Base-by-base conservation (phyloP, 2,329 filamentous ascomycete genomes). In the Dendryphion nanum region DNA sequence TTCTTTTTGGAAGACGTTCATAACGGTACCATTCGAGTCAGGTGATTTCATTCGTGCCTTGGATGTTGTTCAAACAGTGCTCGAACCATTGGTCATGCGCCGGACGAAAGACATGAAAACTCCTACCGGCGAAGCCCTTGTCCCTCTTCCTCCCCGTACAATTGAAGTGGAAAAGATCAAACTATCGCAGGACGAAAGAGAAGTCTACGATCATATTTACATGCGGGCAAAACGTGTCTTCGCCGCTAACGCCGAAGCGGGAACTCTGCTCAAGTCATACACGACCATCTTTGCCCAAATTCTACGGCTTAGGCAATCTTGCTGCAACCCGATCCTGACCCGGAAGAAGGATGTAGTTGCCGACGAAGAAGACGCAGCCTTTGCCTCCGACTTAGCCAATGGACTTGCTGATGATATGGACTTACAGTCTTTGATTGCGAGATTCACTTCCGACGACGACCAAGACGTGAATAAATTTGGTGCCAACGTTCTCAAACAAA, bases 31-130 rank as follows among this genome's bases (percentile, higher is more conserved):
- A 0, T 98, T 98, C 48, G 93, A 98, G 64, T 91, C 89, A 0
- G 93, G 93, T 50, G 86, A 98, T 47, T 96, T 95, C 59, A 81
- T 96, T 51, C 83, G 90, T 4, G 93, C 93, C 1, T 74, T 98
- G 6, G 93, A 97, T 59, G 93, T 98, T 2, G 93, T 98, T 2
- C 93, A 98, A 62, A 98, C 91, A 0, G 91, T 98, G 0, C 71
- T 98, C 4, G 93, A 98, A 60, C 93, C 93, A 6, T 71, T 98
- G n/a, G 93, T 98, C 6, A 82, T 98, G 65, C 81, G 93, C 30
- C 80, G 93, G 44, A 98, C 93, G 0, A 98, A 98, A 63, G 90
- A 95, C 46, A 98, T 98, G 93, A 95, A 89, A 67, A 97, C 89
- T 0, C 91, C 93, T 0, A 81, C 86, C 37, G 93, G 93, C 7